A percentile compares a stretch with the other conserved stretches of the same genome.
phyloP scores from a whole-genome alignment of 179 eudicot species.

The Camellia oleifera region DNA sequence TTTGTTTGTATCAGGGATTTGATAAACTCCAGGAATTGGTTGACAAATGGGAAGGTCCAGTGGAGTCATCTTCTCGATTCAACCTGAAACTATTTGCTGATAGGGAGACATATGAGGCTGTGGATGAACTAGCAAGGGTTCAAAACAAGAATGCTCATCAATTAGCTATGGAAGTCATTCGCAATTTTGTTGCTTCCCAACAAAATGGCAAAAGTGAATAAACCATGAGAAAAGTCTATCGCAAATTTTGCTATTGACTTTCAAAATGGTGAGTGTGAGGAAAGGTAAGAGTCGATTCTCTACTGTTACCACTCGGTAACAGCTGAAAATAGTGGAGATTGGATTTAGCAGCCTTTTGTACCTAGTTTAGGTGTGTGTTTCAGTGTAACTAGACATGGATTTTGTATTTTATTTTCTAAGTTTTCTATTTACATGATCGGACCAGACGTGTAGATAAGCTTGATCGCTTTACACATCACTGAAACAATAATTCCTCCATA shows the following conservation, averaged over 20 bases:
- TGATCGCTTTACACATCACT: too few relatives aligned
- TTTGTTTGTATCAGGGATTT: constrained; percentile 53
- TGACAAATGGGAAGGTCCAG: constrained; percentile 78
- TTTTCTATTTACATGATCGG: too few relatives aligned
- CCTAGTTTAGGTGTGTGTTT: too few relatives aligned
- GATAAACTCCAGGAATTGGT: constrained; percentile 80
- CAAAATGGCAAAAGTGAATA: constrained; percentile 63
- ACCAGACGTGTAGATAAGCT: too few relatives aligned
- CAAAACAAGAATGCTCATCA: constrained; percentile 81
- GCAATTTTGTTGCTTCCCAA: constrained; percentile 64
- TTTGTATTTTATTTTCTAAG: too few relatives aligned
- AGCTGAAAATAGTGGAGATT: too few relatives aligned
- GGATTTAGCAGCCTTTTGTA: too few relatives aligned
- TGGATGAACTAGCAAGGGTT: constrained; percentile 68
- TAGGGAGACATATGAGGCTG: constrained; percentile 64
- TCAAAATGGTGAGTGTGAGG: too few relatives aligned
- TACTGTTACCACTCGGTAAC: too few relatives aligned
- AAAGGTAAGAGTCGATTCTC: too few relatives aligned
- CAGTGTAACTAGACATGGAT: too few relatives aligned
- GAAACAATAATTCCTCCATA: too few relatives aligned
- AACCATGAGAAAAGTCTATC: background rate
- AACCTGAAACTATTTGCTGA: constrained; percentile 79
- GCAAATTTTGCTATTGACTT: background rate
- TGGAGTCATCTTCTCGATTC: constrained; percentile 35
- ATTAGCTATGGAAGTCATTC: constrained; percentile 78